These are phyloP conservation scores for Dactylellina drechsleri DNA, from an alignment of 2,329 filamentous ascomycete species.

Conservation along the genomic window DNA sequence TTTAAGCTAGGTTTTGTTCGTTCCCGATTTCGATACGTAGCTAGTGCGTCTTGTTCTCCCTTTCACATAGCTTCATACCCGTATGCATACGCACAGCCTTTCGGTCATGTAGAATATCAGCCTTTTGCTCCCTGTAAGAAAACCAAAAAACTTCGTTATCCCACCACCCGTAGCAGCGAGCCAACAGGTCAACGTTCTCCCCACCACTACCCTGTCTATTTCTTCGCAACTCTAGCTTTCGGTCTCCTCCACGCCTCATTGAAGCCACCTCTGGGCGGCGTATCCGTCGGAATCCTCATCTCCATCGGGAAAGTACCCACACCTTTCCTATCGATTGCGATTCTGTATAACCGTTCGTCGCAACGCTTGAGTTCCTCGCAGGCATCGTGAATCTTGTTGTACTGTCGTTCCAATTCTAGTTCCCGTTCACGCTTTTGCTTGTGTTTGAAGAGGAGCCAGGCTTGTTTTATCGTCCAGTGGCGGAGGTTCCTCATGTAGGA, in stretches of 20 bases:
- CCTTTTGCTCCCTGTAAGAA: conserved; percentile 14
- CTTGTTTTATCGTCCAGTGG: conserved; percentile 99
- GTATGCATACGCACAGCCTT: conserved; percentile 24
- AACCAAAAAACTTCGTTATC: conserved; percentile 10
- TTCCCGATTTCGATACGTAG: conserved; percentile 18
- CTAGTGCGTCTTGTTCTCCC: conserved; percentile 28
- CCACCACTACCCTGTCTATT: conserved; percentile 25
- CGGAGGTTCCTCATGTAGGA: conserved; percentile 85
- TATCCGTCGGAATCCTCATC: conserved; percentile 83
- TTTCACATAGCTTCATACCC: conserved; percentile 55
- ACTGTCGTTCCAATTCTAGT: conserved; percentile 78
- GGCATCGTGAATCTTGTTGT: conserved; percentile 82
- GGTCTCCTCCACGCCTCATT: conserved; percentile 87
- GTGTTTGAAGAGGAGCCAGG: conserved; percentile 83
- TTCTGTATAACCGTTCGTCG: conserved; percentile 76
- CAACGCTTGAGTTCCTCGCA: conserved; percentile 80
- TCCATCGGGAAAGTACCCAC: conserved; percentile 86
- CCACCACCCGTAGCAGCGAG: background rate
- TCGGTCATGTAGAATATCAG: conserved; percentile 43
- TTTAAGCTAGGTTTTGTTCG: conserved; percentile 21
- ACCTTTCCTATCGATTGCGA: conserved; percentile 90
- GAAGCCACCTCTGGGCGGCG: conserved; percentile 81
- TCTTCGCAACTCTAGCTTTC: conserved; percentile 56
- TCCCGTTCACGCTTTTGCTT: conserved; percentile 73
- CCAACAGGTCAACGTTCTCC: background rate